Evolutionary conservation across 2,329 filamentous ascomycete species (phyloP).

Genomic region (Diaporthe vexans): DNA sequence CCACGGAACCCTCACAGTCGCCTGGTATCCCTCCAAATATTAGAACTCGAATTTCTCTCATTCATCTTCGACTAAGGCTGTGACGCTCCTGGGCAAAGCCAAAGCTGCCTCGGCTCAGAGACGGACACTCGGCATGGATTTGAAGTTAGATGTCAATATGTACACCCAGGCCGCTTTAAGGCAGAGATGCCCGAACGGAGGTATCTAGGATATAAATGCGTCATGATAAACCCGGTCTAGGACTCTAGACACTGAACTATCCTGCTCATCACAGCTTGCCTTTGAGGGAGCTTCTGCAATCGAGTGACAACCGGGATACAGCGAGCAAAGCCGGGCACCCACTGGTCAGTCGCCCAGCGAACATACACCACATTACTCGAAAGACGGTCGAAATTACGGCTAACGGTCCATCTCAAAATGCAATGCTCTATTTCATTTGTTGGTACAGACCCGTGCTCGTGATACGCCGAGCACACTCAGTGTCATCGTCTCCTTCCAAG

Average conservation of each 20-base stretch:
- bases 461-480: slow-evolving; percentile 22
- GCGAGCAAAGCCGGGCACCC: too few species aligned
- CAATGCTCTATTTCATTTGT: slow-evolving; percentile 41
- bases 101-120: not conserved
- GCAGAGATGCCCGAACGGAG: not conserved
- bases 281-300: not conserved
- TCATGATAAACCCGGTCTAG: not conserved
- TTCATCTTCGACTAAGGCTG: too few species aligned
- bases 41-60: too few species aligned
- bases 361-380: not conserved
- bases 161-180: not conserved
- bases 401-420: slow-evolving; percentile 29
- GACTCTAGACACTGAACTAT: not conserved
- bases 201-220: not conserved
- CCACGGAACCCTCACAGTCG: too few species aligned
- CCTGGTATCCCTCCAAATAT: too few species aligned
- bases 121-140: not conserved
- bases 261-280: not conserved
- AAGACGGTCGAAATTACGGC: not conserved
- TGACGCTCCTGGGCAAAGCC: too few species aligned
- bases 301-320: not conserved
- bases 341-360: not conserved
- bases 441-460: slow-evolving; percentile 38
- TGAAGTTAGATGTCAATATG: not conserved
- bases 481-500: not conserved